A percentile compares a stretch with the other conserved stretches of the same genome.
These are phyloP conservation scores for Reutealis trisperma DNA, from an alignment of 345 rosid genomes.

Conservation along the genomic window DNA sequence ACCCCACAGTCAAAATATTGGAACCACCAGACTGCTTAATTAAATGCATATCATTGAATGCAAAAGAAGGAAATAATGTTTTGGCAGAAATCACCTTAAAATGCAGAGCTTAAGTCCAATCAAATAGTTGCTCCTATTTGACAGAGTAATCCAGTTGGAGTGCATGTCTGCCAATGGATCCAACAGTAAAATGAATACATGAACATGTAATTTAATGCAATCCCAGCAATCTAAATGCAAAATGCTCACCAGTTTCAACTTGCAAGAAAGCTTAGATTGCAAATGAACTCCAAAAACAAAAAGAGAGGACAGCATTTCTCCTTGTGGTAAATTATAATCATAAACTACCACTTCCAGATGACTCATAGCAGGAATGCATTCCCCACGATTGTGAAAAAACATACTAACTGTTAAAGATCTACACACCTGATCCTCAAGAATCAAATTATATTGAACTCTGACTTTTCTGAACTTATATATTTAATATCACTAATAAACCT, in stretches of 20 bases:
- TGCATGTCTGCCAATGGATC: conserved; percentile 16
- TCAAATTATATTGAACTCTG: neutral
- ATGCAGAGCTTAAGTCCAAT: conserved; percentile 19
- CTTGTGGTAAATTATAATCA: neutral
- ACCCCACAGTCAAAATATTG: neutral
- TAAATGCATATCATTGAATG: neutral
- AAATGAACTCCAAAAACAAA: neutral
- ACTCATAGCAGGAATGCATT: neutral
- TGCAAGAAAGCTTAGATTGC: neutral
- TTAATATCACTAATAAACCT: neutral
- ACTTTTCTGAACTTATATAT: neutral
- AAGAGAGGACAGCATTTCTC: neutral
- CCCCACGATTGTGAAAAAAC: neutral
- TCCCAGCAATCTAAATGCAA: conserved; percentile 3
- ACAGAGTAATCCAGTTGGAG: conserved; percentile 12
- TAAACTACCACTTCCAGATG: neutral
- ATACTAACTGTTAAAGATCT: neutral
- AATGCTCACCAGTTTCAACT: neutral
- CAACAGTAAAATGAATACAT: conserved; percentile 12
- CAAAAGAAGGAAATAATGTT: conserved; percentile 8
- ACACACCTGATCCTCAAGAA: neutral
- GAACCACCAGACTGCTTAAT: neutral
- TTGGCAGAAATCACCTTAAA: conserved; percentile 17
- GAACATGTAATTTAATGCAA: conserved; percentile 13
- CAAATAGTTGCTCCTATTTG: conserved; percentile 19